These are phyloP conservation scores for Thalia dealbata DNA, from an alignment of 176 grass and related monocot genomes.

Conservation along the genomic window DNA sequence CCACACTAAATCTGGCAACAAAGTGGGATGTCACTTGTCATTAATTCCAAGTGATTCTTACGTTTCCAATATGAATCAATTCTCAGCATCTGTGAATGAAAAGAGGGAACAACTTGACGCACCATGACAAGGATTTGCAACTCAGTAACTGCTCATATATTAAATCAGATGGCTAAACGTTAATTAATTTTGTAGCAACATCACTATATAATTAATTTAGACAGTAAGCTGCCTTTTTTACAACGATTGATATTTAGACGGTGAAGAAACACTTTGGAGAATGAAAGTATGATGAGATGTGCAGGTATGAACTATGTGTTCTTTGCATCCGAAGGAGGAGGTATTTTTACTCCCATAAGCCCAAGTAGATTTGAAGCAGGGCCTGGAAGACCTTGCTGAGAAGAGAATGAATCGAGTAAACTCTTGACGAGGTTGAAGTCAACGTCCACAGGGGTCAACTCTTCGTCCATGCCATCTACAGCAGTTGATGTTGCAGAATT, in stretches of 20 bases:
- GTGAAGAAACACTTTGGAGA: background rate
- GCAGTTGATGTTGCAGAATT: constrained; percentile 14
- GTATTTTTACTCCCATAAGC: constrained; percentile 84
- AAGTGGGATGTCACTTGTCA: too few relatives aligned
- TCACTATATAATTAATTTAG: background rate
- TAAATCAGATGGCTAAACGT: background rate
- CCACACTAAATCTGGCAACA: too few relatives aligned
- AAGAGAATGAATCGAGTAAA: constrained; percentile 80
- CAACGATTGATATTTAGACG: background rate
- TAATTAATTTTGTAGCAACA: too few relatives aligned
- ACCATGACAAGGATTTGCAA: too few relatives aligned
- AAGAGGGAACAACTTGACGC: too few relatives aligned
- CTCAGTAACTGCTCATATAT: too few relatives aligned
- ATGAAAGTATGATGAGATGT: background rate
- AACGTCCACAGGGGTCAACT: constrained; percentile 77
- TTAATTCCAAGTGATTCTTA: too few relatives aligned
- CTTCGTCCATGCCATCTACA: constrained; percentile 30
- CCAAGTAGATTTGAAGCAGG: constrained; percentile 86
- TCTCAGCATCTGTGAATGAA: too few relatives aligned
- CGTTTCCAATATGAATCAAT: too few relatives aligned
- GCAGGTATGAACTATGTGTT: constrained; percentile 9
- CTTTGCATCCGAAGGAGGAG: constrained; percentile 46
- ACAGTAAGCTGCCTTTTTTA: background rate
- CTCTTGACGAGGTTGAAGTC: constrained; percentile 88
- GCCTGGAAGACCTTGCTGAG: constrained; percentile 83